These are phyloP conservation scores for Ammopiptanthus mongolicus DNA, from an alignment of 306 rosid species.

Conservation along the genomic window DNA sequence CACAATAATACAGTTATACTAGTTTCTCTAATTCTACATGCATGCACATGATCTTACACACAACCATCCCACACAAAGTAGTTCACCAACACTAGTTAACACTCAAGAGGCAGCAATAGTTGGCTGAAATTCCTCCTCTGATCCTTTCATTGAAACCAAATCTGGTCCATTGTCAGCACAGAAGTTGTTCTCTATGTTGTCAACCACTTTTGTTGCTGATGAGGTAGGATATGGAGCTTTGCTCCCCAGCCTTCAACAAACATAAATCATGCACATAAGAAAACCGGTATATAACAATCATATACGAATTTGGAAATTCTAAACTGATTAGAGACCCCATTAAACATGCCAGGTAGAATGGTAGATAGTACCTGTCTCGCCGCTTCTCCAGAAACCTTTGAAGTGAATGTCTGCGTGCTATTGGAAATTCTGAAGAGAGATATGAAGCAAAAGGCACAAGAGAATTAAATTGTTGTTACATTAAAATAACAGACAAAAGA, in stretches of 20 bases:
- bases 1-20: neutral
- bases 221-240: conserved; percentile 54
- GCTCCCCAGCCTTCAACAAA: conserved; percentile 46
- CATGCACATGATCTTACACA: conserved; percentile 7
- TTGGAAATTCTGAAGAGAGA: conserved; percentile 49
- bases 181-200: conserved; percentile 24
- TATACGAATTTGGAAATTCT: neutral
- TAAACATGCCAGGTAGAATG: neutral
- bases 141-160: conserved; percentile 21
- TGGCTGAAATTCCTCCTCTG: conserved; percentile 37
- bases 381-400: conserved; percentile 67
- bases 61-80: neutral
- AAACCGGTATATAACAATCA: neutral
- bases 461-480: neutral
- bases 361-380: conserved; percentile 49
- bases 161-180: conserved; percentile 28
- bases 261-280: neutral
- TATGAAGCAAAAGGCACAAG: neutral
- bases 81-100: neutral
- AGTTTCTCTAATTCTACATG: conserved; percentile 10
- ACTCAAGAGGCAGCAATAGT: conserved; percentile 31
- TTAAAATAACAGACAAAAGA: neutral
- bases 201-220: conserved; percentile 33
- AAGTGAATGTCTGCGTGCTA: conserved; percentile 63
- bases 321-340: neutral